These are phyloP conservation scores for Xylaria sp. DNA, from an alignment of 2,329 filamentous ascomycete species.

Conservation along the genomic window DNA sequence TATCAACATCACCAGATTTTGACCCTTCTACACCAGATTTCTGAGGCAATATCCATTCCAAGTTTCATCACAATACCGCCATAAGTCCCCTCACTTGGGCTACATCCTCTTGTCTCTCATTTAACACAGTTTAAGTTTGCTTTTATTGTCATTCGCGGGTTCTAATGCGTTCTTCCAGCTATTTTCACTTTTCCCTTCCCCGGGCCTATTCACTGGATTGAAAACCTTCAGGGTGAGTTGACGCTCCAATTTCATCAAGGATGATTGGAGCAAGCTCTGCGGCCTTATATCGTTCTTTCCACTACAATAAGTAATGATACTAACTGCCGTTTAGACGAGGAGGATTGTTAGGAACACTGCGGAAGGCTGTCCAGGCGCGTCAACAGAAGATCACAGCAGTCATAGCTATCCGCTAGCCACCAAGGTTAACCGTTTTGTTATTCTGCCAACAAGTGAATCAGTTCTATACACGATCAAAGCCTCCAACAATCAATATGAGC, in stretches of 20 bases:
- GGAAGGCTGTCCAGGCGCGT: too few species aligned
- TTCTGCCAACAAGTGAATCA: neutral
- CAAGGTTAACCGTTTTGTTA: neutral
- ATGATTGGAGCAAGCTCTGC: too few species aligned
- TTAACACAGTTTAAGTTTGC: neutral
- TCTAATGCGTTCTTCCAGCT: constrained; percentile 3
- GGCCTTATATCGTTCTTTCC: neutral
- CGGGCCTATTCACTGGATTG: neutral
- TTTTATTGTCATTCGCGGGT: neutral
- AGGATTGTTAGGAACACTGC: too few species aligned
- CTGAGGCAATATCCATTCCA: neutral
- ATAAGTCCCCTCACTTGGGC: neutral
- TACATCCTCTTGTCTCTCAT: neutral
- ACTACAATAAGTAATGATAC: neutral
- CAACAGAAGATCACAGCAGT: neutral
- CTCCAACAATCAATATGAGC: constrained; percentile 36
- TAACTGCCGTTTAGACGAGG: neutral
- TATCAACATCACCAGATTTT: neutral
- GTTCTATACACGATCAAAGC: neutral
- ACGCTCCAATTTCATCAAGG: neutral
- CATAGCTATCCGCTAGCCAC: neutral
- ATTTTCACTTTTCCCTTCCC: too few species aligned
- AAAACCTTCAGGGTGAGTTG: neutral
- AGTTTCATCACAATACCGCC: neutral
- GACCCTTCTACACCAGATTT: neutral